These are phyloP conservation scores for Xenosphaeropsis pyriputrescens DNA, from an alignment of 2,329 filamentous ascomycete genomes.

Conservation along the genomic window DNA sequence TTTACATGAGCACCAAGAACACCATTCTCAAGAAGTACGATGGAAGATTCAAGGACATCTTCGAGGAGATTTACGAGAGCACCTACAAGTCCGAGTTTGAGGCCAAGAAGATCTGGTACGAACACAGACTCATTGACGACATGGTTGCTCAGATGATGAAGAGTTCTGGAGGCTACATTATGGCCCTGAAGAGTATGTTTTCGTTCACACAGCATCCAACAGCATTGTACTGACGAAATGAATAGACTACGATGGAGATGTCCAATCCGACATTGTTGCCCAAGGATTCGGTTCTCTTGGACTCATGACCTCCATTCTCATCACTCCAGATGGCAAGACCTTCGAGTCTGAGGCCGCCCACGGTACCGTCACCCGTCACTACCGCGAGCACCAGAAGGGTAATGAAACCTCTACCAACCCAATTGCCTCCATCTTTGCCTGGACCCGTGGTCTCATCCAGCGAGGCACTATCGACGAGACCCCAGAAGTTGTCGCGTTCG, in stretches of 20 bases:
- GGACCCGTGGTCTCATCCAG: conserved; percentile 89
- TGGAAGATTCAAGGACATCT: conserved; percentile 97
- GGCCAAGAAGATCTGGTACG: conserved; percentile 91
- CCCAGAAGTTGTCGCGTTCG: conserved; percentile 84
- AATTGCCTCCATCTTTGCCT: conserved; percentile 97
- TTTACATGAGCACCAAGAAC: conserved; percentile 99
- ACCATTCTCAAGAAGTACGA: conserved; percentile 99
- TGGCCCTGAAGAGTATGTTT: conserved; percentile 85
- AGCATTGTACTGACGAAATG: conserved; percentile 1
- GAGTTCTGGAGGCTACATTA: conserved; percentile 89
- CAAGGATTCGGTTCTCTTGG: conserved; percentile 97
- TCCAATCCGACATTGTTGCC: conserved; percentile 95
- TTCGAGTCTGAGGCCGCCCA: conserved; percentile 97
- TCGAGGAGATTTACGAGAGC: conserved; percentile 88
- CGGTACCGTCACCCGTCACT: conserved; percentile 96
- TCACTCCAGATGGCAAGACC: conserved; percentile 91
- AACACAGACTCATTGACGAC: conserved; percentile 97
- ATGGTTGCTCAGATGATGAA: conserved; percentile 99
- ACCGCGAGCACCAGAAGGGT: conserved; percentile 97
- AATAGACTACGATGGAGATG: conserved; percentile 93
- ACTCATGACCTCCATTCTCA: conserved; percentile 95
- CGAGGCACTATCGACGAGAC: conserved; percentile 85
- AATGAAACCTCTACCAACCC: conserved; percentile 96
- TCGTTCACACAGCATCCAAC: background rate
- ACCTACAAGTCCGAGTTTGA: conserved; percentile 83